Conservation (phyloP, 164 flowering plant genomes). For the Taxillus chinensis region DNA sequence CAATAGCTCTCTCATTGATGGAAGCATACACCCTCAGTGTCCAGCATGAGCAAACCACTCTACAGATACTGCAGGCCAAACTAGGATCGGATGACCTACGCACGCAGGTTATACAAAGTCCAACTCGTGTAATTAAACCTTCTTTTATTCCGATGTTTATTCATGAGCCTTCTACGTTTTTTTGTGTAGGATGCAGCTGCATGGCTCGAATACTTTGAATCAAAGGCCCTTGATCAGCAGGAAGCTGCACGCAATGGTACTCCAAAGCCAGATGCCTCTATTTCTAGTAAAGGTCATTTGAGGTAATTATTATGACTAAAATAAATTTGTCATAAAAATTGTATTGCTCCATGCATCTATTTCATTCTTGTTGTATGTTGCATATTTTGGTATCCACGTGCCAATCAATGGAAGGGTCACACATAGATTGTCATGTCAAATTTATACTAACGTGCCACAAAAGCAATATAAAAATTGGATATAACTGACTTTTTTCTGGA, state of each 20-base stretch:
- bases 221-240: slow-evolving; percentile 93
- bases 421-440: too few species aligned
- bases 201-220: slow-evolving; percentile 93
- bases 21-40: slow-evolving; percentile 92
- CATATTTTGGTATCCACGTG: too few species aligned
- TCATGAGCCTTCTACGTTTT: background rate
- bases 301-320: slow-evolving; percentile 33
- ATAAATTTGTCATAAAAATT: too few species aligned
- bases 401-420: too few species aligned
- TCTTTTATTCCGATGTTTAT: background rate
- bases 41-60: slow-evolving; percentile 92
- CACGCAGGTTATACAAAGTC: slow-evolving; percentile 54
- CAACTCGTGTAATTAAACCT: slow-evolving; percentile 1
- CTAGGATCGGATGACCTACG: slow-evolving; percentile 91
- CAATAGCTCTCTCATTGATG: slow-evolving; percentile 93
- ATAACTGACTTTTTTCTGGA: too few species aligned
- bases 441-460: too few species aligned
- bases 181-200: slow-evolving; percentile 82
- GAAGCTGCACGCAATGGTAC: slow-evolving; percentile 98
- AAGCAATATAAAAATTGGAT: too few species aligned
- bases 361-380: too few species aligned
- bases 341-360: too few species aligned
- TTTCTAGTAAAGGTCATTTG: slow-evolving; percentile 93
- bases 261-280: slow-evolving; percentile 93
- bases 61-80: slow-evolving; percentile 80